A percentile compares a stretch with the other conserved stretches of the same genome.
Conservation (phyloP, 2,329 filamentous ascomycete species). For the Stylonectria norvegica region DNA sequence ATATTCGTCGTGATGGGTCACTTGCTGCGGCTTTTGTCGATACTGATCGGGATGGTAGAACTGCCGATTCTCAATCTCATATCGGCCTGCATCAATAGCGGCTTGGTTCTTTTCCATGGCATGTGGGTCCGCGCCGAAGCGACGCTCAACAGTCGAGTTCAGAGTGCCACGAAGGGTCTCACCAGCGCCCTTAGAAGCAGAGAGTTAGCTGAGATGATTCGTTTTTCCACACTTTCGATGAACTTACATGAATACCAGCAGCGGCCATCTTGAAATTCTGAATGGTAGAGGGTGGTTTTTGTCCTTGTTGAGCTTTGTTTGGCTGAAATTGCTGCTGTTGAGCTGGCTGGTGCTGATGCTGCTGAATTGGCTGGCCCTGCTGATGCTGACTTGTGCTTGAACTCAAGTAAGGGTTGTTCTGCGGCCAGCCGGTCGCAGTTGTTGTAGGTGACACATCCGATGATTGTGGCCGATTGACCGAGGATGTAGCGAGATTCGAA, state of each 20-base stretch:
- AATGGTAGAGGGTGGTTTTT: slow-evolving; percentile 14
- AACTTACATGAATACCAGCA: slow-evolving; percentile 20
- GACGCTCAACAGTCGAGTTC: slow-evolving; percentile 21
- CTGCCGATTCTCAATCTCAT: slow-evolving; percentile 21
- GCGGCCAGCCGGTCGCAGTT: not conserved
- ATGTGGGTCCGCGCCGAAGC: slow-evolving; percentile 9
- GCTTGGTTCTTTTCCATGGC: slow-evolving; percentile 22
- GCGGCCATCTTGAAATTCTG: slow-evolving; percentile 23
- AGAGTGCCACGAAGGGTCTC: slow-evolving; percentile 25
- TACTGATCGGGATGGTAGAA: slow-evolving; percentile 21
- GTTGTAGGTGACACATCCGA: slow-evolving; percentile 1
- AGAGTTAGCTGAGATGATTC: not conserved
- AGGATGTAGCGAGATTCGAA: not conserved
- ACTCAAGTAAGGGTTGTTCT: not conserved
- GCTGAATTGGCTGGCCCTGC: not conserved
- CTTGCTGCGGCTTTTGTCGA: slow-evolving; percentile 6
- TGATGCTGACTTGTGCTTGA: slow-evolving; percentile 1
- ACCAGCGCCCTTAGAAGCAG: slow-evolving; percentile 17
- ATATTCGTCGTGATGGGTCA: no score
- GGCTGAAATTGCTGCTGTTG: not conserved
- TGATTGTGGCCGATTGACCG: slow-evolving; percentile 14
- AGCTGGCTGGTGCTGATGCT: not conserved
- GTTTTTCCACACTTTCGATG: not conserved
- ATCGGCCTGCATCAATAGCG: slow-evolving; percentile 21
- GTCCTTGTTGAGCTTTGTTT: not conserved